A percentile compares a stretch with the other conserved stretches of the same genome.
These are phyloP conservation scores for Vaucheria bursata DNA, from an alignment of 352 stramenopile species.

Conservation along the genomic window DNA sequence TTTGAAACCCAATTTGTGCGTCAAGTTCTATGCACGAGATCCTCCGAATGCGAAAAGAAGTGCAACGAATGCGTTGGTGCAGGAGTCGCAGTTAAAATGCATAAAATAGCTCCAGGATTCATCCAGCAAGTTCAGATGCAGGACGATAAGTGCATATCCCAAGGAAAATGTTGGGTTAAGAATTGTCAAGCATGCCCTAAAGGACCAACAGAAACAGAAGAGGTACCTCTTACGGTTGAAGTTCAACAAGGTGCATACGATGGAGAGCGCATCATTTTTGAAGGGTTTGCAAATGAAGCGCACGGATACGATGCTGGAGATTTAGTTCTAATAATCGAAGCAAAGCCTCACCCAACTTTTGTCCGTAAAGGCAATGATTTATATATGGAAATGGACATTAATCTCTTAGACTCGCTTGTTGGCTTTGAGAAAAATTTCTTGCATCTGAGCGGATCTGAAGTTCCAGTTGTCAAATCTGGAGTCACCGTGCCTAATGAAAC, in stretches of 20 bases:
- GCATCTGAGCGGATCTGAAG: constrained; percentile 26
- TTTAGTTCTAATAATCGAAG: constrained; percentile 73
- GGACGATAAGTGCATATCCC: constrained; percentile 71
- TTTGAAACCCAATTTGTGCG: constrained; percentile 85
- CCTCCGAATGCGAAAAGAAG: constrained; percentile 73
- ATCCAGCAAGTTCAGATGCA: constrained; percentile 76
- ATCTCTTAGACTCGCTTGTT: constrained; percentile 76
- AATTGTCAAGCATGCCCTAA: constrained; percentile 82
- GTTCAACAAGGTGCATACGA: constrained; percentile 82
- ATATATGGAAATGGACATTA: constrained; percentile 80
- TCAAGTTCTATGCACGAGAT: constrained; percentile 64
- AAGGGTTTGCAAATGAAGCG: constrained; percentile 62
- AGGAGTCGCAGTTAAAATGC: constrained; percentile 67
- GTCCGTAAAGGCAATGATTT: constrained; percentile 75
- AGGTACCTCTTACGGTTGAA: constrained; percentile 89
- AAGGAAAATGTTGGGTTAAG: constrained; percentile 66
- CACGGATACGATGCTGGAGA: constrained; percentile 73
- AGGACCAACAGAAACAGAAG: constrained; percentile 82
- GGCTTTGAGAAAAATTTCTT: constrained; percentile 25
- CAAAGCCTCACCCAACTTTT: constrained; percentile 69
- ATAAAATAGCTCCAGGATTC: constrained; percentile 74
- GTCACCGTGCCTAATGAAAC: constrained; percentile 23
- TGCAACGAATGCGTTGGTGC: constrained; percentile 83
- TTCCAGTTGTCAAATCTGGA: constrained; percentile 15
- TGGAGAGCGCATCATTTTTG: constrained; percentile 79